Percentiles rank a stretch among this genome's conserved stretches.
Conservation (phyloP, 1,284 basidiomycete genomes). For the Phellopilus nigrolimitatus region DNA sequence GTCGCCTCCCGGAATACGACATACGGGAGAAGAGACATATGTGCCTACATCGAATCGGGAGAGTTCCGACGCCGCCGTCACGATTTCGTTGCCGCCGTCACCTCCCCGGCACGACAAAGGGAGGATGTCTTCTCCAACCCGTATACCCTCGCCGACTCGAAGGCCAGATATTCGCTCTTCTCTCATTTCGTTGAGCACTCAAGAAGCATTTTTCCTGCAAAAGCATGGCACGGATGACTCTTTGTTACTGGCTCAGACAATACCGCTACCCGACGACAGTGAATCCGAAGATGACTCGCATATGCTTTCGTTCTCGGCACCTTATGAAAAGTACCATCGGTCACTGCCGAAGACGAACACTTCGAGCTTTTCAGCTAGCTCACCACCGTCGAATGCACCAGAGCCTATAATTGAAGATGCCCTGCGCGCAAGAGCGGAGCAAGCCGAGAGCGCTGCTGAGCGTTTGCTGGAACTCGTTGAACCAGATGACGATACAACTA, state of each 20-base stretch:
- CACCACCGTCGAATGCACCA: conserved; percentile 33
- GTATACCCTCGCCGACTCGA: conserved; percentile 19
- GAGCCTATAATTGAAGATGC: conserved; percentile 76
- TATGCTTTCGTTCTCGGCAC: conserved; percentile 66
- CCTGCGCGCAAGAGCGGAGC: conserved; percentile 77
- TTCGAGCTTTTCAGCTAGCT: conserved; percentile 28
- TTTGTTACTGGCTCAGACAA: conserved; percentile 61
- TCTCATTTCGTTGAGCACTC: conserved; percentile 29
- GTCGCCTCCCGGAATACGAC: neutral
- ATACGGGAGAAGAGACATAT: conserved; percentile 20
- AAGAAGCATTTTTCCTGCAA: conserved; percentile 26
- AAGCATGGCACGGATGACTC: conserved; percentile 49
- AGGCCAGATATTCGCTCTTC: conserved; percentile 10
- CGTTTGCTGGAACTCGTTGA: conserved; percentile 76
- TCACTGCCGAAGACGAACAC: conserved; percentile 17
- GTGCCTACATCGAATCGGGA: conserved; percentile 36
- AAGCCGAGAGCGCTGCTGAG: conserved; percentile 84
- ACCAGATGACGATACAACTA: conserved; percentile 50
- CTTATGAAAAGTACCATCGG: conserved; percentile 46
- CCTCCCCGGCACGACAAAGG: conserved; percentile 29
- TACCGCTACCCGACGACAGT: conserved; percentile 68
- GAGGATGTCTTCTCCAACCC: conserved; percentile 14
- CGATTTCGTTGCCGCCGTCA: conserved; percentile 44
- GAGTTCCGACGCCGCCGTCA: conserved; percentile 41
- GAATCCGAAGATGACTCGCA: conserved; percentile 59